phyloP scores from a whole-genome alignment of 1,139 yeast genomes.

The Yamadazyma triangularis region DNA sequence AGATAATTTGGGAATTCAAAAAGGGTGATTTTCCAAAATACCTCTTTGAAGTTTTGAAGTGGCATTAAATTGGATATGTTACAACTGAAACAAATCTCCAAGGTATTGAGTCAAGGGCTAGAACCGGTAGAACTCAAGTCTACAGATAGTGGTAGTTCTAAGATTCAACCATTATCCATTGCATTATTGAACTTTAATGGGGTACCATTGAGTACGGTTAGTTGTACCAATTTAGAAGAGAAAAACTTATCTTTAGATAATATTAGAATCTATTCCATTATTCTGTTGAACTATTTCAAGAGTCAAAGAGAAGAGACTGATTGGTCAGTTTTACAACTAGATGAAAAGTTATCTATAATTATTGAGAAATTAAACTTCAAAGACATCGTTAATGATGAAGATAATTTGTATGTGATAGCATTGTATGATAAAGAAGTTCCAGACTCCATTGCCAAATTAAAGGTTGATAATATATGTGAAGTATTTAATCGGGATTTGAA shows the following conservation, averaged over 20 bases:
- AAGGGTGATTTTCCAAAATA: no score
- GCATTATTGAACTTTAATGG: slow-evolving; percentile 43
- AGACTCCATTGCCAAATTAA: slow-evolving; percentile 41
- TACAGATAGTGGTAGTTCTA: slow-evolving; percentile 3
- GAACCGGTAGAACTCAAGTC: slow-evolving; percentile 15
- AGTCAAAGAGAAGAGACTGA: slow-evolving; percentile 9
- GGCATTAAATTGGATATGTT: slow-evolving; percentile 36
- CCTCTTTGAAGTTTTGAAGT: no score
- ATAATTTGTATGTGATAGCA: slow-evolving; percentile 10
- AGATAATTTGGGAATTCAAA: no score
- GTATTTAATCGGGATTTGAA: slow-evolving; percentile 31
- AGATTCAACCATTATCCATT: slow-evolving; percentile 29
- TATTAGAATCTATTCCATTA: slow-evolving; percentile 41
- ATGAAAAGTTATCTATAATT: slow-evolving; percentile 24
- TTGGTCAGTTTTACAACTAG: slow-evolving; percentile 35
- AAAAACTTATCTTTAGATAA: slow-evolving; percentile 30
- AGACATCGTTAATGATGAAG: slow-evolving; percentile 4
- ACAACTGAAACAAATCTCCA: slow-evolving; percentile 42
- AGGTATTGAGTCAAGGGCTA: slow-evolving; percentile 39
- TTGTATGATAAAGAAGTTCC: slow-evolving; percentile 15
- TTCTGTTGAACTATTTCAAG: slow-evolving; percentile 35
- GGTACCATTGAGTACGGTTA: slow-evolving; percentile 37
- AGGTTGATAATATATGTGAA: slow-evolving; percentile 30
- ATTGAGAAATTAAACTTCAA: slow-evolving; percentile 18
- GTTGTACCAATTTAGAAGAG: slow-evolving; percentile 9